phyloP scores from a whole-genome alignment of 208 protist genomes.

The Leishmania tropica region DNA sequence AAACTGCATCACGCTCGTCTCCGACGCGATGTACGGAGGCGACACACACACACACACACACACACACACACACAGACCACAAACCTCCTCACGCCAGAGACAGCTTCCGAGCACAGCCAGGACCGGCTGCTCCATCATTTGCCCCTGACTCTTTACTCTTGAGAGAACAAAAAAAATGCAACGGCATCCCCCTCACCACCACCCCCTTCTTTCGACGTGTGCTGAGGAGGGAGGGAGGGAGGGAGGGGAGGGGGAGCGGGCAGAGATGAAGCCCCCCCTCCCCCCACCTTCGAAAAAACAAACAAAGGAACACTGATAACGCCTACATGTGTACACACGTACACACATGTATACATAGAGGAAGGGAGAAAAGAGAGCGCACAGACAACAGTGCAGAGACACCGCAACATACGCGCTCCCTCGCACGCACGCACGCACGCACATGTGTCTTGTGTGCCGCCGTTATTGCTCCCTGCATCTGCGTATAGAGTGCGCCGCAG shows the following conservation, averaged over 20 bases:
- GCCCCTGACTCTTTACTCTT: background rate
- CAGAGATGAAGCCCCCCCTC: background rate
- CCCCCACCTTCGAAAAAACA: too few species aligned
- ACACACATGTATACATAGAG: background rate
- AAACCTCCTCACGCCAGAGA: background rate
- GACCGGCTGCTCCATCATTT: background rate
- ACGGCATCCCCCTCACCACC: too few species aligned
- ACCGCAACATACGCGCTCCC: background rate
- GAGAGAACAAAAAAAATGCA: too few species aligned
- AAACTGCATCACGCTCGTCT: background rate
- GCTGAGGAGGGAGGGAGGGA: too few species aligned
- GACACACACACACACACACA: constrained; percentile 1
- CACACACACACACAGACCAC: background rate
- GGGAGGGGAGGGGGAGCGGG: too few species aligned
- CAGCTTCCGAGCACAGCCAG: background rate
- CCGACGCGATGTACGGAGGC: background rate
- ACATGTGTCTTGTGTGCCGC: constrained; percentile 4
- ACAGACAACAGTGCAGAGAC: background rate
- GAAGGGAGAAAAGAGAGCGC: background rate
- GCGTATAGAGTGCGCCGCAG: background rate
- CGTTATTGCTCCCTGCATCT: background rate
- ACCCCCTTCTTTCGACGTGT: too few species aligned
- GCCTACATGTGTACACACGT: background rate
- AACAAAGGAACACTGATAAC: too few species aligned
- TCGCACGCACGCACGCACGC: background rate